Evolutionary conservation across 257 asterid genomes (phyloP).

Genomic region (Cruciata laevipes): DNA sequence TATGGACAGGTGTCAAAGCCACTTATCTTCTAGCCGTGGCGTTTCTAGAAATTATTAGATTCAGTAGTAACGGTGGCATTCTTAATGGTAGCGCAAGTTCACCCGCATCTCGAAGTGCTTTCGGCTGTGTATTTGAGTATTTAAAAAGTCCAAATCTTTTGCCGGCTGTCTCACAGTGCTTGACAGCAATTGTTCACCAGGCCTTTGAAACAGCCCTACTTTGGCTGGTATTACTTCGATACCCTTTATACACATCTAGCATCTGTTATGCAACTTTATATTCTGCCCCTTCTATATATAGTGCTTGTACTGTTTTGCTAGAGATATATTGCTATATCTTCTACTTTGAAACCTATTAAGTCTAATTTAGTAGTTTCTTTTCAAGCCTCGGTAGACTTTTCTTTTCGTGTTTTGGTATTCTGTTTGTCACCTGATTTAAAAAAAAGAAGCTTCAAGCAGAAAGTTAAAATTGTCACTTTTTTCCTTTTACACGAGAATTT

Average conservation of each 20-base stretch:
- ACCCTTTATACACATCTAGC: background rate
- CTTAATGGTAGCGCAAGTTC: conserved; percentile 68
- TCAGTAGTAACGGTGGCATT: conserved; percentile 97
- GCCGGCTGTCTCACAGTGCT: conserved; percentile 93
- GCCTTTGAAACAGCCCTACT: conserved; percentile 80
- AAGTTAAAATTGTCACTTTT: background rate
- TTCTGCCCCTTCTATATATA: background rate
- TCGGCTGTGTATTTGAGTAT: conserved; percentile 93
- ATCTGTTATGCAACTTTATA: background rate
- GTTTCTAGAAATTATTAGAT: conserved; percentile 85
- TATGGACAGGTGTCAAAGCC: conserved; percentile 84
- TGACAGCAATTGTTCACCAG: conserved; percentile 85
- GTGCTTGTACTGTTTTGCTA: background rate
- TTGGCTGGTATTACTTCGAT: conserved; percentile 73
- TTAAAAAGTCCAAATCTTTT: conserved; percentile 88
- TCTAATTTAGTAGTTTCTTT: background rate
- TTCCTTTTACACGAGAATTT: background rate
- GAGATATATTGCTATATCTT: too few relatives aligned
- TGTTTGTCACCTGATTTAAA: too few relatives aligned
- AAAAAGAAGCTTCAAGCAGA: background rate
- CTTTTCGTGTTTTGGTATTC: background rate
- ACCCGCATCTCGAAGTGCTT: conserved; percentile 82
- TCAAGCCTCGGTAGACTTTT: too few relatives aligned
- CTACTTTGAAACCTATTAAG: background rate
- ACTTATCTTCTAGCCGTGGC: conserved; percentile 99